Base-by-base conservation (phyloP, 1,284 basidiomycete genomes). In the Puccinia novopanici region DNA sequence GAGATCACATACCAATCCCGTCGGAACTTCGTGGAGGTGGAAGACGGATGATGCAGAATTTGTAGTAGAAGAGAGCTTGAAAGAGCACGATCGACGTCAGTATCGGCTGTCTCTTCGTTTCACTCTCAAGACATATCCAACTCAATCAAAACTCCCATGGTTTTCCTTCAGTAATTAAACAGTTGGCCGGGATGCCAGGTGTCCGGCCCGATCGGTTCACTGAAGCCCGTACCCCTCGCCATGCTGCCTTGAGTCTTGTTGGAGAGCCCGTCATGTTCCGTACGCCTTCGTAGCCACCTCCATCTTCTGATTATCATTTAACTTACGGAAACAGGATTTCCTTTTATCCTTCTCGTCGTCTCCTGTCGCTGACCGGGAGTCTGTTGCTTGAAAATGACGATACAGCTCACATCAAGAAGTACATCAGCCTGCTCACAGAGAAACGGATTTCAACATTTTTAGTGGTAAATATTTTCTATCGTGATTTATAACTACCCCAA, bases 11-110 rank as follows among this genome's bases (percentile, higher is more conserved):
- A 82, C 81, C 6, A 82, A 82, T 82, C 81, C 81, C 3, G 81
- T 82, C 13, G 81, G 81, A 52, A 82, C 81, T 22, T 80, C 81
- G 22, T 82, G 81, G 81, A 70, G 81, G n/a, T 82, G 81, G 81
- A 82, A 82, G 68, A 75, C 73, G 30, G 81, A 82, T 59, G 63
- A 70, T 59, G 76, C 81, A 5, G 52, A 80, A 48, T 72, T 65
- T 27, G 55, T 82, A 27, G 70, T 82, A 10, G 70, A 80, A 30
- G 75, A 75, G 34, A 80, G 77, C 57, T 61, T 82, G 10, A 73
- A 79, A 40, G 73, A 80, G 42, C 81, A 82, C 42, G 77, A 80
- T 55, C 78, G 78, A 65, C 45, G 78, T 73, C 19, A 65, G 70
- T 72, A 22, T 24, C 30, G 2, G 37, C 22, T 19, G 30, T 70